phyloP scores from a whole-genome alignment of 129 eudicot species.

The Solidago caesia region DNA sequence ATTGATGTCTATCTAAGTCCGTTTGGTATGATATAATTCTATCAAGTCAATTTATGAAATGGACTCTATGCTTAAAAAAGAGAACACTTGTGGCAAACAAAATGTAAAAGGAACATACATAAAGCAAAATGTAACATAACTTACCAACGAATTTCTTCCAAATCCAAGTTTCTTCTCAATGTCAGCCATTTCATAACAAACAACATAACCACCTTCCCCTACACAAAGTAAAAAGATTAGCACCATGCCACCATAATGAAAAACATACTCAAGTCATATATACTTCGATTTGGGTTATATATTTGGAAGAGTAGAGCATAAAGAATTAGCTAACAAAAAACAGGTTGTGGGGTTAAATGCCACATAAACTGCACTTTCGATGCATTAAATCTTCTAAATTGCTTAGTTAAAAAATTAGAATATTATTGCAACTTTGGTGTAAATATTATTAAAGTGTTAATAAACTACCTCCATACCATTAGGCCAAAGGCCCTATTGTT shows the following conservation, averaged over 20 bases:
- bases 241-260: slow-evolving; percentile 6
- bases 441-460: no score
- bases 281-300: no score
- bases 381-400: no score
- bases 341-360: no score
- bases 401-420: no score
- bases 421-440: no score
- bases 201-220: slow-evolving; percentile 96
- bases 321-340: no score
- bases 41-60: neutral
- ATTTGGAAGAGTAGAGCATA: no score
- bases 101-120: neutral
- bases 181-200: slow-evolving; percentile 96
- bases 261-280: neutral
- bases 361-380: no score
- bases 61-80: neutral
- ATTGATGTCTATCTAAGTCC: no score
- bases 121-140: slow-evolving; percentile 19
- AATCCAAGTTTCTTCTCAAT: slow-evolving; percentile 88
- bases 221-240: slow-evolving; percentile 16
- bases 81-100: neutral
- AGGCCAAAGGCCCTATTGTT: neutral
- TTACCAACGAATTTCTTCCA: slow-evolving; percentile 96
- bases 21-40: neutral
- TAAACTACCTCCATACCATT: no score